phyloP scores from a whole-genome alignment of 164 flowering plant species.

The Tetrastigma voinierianum region DNA sequence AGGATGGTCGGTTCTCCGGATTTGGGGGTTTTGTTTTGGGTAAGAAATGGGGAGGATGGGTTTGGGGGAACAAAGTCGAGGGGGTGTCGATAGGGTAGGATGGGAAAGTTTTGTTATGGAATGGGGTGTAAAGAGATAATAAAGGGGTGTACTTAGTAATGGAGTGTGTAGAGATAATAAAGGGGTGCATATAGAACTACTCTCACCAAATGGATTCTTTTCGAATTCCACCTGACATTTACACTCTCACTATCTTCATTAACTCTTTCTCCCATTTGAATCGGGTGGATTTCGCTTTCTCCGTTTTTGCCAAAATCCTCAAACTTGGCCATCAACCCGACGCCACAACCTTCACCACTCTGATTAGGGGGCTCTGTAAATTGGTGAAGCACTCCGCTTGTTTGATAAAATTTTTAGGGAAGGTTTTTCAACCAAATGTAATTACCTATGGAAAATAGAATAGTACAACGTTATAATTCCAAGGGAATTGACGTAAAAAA shows the following conservation, averaged over 20 bases:
- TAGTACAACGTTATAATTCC: too few species aligned
- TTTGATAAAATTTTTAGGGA: conserved; percentile 3
- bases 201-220: not conserved
- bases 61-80: too few species aligned
- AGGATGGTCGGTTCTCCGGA: too few species aligned
- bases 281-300: conserved; percentile 8
- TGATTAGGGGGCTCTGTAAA: conserved; percentile 7
- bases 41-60: too few species aligned
- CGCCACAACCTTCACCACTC: not conserved
- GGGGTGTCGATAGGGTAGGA: too few species aligned
- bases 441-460: conserved; percentile 9
- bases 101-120: too few species aligned
- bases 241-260: conserved; percentile 1
- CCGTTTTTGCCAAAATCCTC: conserved; percentile 8
- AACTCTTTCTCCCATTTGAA: conserved; percentile 9
- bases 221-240: not conserved
- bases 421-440: conserved; percentile 2
- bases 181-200: too few species aligned
- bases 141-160: too few species aligned
- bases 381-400: not conserved
- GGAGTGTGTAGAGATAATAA: too few species aligned
- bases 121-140: too few species aligned
- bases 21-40: too few species aligned
- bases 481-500: too few species aligned
- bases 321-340: conserved; percentile 9